These are phyloP conservation scores for Alternaria solani DNA, from an alignment of 2,329 filamentous ascomycete genomes.

Conservation along the genomic window DNA sequence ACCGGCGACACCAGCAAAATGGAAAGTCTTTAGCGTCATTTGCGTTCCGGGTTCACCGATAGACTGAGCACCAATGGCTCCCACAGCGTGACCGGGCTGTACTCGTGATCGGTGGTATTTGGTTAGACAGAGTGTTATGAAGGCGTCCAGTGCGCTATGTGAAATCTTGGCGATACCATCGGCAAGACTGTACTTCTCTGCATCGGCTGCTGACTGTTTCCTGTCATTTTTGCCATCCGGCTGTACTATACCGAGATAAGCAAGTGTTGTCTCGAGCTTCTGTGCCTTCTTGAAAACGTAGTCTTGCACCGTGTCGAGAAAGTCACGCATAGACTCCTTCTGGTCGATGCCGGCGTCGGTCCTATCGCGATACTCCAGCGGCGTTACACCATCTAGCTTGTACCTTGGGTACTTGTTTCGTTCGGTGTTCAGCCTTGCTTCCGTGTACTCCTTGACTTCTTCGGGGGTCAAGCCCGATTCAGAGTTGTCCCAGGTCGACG, in stretches of 20 bases:
- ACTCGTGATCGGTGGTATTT: slow-evolving; percentile 93
- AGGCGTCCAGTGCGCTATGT: slow-evolving; percentile 72
- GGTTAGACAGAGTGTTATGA: slow-evolving; percentile 81
- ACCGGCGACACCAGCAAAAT: slow-evolving; percentile 98
- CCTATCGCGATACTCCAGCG: slow-evolving; percentile 73
- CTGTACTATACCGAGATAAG: slow-evolving; percentile 36
- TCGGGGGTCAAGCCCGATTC: slow-evolving; percentile 76
- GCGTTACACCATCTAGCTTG: slow-evolving; percentile 44
- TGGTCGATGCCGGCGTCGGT: slow-evolving; percentile 66
- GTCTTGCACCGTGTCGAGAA: slow-evolving; percentile 78
- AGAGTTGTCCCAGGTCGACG: slow-evolving; percentile 78
- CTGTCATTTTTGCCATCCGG: slow-evolving; percentile 18
- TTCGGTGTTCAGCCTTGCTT: slow-evolving; percentile 72
- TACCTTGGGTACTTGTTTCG: slow-evolving; percentile 61
- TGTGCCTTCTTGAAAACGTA: slow-evolving; percentile 72
- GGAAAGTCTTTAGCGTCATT: slow-evolving; percentile 99
- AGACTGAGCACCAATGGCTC: slow-evolving; percentile 94
- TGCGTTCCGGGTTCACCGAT: slow-evolving; percentile 98
- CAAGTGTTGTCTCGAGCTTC: slow-evolving; percentile 62
- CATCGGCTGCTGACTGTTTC: slow-evolving; percentile 38
- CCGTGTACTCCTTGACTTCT: slow-evolving; percentile 75
- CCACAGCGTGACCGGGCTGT: slow-evolving; percentile 94
- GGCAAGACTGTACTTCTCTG: slow-evolving; percentile 47
- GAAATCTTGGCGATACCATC: slow-evolving; percentile 88
- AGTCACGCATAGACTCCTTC: slow-evolving; percentile 79